Conservation (phyloP, 2,329 filamentous ascomycete genomes). For the Fusarium transvaalense region DNA sequence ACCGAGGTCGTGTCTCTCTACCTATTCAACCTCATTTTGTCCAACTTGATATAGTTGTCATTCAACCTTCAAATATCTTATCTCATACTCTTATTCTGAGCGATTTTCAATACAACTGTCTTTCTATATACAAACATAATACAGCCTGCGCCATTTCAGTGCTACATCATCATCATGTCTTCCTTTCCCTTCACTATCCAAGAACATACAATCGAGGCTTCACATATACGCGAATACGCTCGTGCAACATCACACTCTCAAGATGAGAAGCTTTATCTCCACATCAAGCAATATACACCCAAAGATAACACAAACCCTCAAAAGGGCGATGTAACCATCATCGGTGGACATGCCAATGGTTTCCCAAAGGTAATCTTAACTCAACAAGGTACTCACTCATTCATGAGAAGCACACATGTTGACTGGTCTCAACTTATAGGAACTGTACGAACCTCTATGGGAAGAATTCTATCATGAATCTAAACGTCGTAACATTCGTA, state of each 20-base stretch:
- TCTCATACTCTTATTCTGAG: not conserved
- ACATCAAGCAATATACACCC: constrained; percentile 90
- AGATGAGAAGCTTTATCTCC: constrained; percentile 78
- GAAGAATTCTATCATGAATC: constrained; percentile 77
- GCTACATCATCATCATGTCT: constrained; percentile 35
- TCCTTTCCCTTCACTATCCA: constrained; percentile 69
- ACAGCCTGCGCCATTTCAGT: not conserved
- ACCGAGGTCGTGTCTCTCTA: constrained; percentile 32
- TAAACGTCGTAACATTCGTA: constrained; percentile 71
- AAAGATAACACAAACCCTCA: constrained; percentile 75
- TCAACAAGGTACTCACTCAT: not conserved
- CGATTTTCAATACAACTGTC: not conserved
- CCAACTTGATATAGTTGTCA: not conserved
- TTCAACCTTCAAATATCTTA: not conserved
- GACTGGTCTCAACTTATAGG: constrained; percentile 64
- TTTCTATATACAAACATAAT: not conserved
- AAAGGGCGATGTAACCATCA: constrained; percentile 84
- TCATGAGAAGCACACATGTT: not conserved
- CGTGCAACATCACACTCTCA: constrained; percentile 78
- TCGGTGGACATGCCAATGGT: constrained; percentile 90
- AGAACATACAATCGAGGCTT: constrained; percentile 78
- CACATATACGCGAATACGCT: constrained; percentile 86
- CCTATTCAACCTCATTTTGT: constrained; percentile 23
- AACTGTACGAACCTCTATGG: constrained; percentile 93
- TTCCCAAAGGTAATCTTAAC: constrained; percentile 79